Percentiles rank a stretch among this genome's conserved stretches.
Evolutionary conservation across 78 protist genomes (phyloP).

Genomic region (Dictyostelium capitatum): DNA sequence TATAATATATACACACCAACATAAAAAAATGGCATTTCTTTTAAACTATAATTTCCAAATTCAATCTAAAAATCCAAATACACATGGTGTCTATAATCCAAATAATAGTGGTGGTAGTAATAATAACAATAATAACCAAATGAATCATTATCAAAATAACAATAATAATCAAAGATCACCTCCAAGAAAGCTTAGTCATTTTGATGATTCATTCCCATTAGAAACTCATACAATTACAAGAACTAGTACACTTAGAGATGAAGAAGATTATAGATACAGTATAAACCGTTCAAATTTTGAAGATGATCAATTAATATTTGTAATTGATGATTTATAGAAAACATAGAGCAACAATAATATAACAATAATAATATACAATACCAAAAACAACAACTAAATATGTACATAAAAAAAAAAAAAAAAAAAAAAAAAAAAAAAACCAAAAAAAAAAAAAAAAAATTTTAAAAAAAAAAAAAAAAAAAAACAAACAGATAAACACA

Average conservation of each 20-base stretch:
- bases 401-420: too few relatives aligned
- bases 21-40: conserved; percentile 52
- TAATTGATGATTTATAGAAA: not conserved
- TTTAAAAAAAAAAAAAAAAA: too few relatives aligned
- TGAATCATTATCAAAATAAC: not conserved
- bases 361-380: too few relatives aligned
- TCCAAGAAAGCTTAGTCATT: conserved; percentile 49
- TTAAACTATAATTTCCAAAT: conserved; percentile 70
- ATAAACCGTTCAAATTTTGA: not conserved
- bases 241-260: conserved; percentile 21
- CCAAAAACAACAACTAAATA: too few relatives aligned
- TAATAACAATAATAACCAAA: not conserved
- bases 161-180: conserved; percentile 27
- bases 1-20: not conserved
- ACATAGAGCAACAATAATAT: too few relatives aligned
- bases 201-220: conserved; percentile 53
- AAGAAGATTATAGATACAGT: conserved; percentile 57
- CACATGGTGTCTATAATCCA: conserved; percentile 17
- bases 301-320: not conserved
- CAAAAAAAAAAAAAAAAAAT: too few relatives aligned
- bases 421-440: too few relatives aligned
- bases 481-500: too few relatives aligned
- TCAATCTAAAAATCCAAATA: conserved; percentile 26
- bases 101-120: not conserved
- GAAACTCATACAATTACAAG: conserved; percentile 14